phyloP scores from a whole-genome alignment of 2,329 filamentous ascomycete species.

The Hypoxylon sp. region DNA sequence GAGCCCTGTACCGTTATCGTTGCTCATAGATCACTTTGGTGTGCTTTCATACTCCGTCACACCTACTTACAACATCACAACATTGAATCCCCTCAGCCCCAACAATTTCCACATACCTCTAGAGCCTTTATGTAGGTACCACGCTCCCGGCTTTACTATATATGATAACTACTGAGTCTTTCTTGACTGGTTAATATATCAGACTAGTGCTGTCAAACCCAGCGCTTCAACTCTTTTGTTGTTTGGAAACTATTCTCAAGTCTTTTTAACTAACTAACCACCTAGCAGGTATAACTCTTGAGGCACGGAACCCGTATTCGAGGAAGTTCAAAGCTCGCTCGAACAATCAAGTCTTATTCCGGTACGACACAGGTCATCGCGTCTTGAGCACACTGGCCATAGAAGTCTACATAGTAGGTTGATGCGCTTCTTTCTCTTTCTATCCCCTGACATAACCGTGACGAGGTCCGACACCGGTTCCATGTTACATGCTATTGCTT shows the following conservation, averaged over 20 bases:
- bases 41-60: background rate
- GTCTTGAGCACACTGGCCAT: background rate
- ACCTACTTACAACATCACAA: background rate
- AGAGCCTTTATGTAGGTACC: background rate
- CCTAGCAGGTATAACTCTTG: slow-evolving; percentile 4
- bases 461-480: background rate
- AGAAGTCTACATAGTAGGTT: background rate
- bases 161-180: background rate
- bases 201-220: background rate
- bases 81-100: background rate
- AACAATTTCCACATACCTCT: background rate
- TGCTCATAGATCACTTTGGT: background rate
- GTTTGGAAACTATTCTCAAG: background rate
- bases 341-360: background rate
- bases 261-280: background rate
- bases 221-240: background rate
- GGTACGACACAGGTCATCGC: background rate
- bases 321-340: background rate
- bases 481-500: background rate
- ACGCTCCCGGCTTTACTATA: background rate
- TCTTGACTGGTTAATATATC: background rate
- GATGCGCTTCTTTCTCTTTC: background rate
- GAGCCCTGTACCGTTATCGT: background rate
- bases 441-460: background rate
- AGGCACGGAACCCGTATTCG: background rate